phyloP scores from a whole-genome alignment of 2,329 filamentous ascomycete species.

The Microdochium bolleyi region DNA sequence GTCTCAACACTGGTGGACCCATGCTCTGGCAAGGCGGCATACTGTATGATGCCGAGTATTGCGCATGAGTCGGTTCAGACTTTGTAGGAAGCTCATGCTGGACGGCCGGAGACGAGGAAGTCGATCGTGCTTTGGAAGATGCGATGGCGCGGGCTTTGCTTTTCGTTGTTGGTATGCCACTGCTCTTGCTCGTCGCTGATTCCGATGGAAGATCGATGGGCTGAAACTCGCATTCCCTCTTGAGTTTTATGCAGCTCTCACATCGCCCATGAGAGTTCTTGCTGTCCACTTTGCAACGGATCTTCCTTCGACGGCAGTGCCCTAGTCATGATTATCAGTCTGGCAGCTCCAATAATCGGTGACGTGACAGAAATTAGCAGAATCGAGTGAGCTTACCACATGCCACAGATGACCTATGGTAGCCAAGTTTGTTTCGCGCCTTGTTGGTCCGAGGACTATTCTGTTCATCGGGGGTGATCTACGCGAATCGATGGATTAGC shows the following conservation, averaged over 20 bases:
- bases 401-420: conserved; percentile 89
- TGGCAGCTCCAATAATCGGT: not conserved
- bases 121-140: conserved; percentile 26
- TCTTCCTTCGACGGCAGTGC: conserved; percentile 88
- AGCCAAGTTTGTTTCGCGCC: conserved; percentile 83
- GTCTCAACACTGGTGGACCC: conserved; percentile 32
- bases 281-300: conserved; percentile 73
- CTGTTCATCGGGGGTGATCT: not conserved
- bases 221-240: conserved; percentile 90
- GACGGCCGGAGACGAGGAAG: conserved; percentile 40
- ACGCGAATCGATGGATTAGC: not conserved
- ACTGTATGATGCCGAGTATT: conserved; percentile 32
- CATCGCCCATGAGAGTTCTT: conserved; percentile 71
- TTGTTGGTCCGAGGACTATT: conserved; percentile 27
- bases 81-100: conserved; percentile 33
- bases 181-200: conserved; percentile 31
- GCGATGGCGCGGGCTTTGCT: conserved; percentile 15
- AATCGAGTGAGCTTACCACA: conserved; percentile 63
- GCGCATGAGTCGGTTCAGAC: conserved; percentile 25
- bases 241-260: conserved; percentile 85
- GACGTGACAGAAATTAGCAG: conserved; percentile 5
- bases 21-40: conserved; percentile 36
- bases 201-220: conserved; percentile 69
- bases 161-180: not conserved
- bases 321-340: conserved; percentile 39